Evolutionary conservation across 352 stramenopile species (phyloP).

Genomic region (Phytophthora ramorum): DNA sequence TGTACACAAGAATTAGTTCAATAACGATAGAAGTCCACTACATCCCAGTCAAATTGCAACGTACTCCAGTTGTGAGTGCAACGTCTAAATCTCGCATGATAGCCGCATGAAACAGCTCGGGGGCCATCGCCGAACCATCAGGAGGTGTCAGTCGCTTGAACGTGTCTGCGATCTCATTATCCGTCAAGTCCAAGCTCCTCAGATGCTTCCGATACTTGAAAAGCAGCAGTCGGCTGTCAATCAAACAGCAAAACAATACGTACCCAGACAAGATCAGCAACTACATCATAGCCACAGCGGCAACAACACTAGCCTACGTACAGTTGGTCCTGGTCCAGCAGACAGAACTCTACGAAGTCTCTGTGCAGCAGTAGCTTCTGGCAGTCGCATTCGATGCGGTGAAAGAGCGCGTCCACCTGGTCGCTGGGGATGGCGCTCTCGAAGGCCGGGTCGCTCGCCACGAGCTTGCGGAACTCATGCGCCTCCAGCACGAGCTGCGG

Average conservation of each 20-base stretch:
- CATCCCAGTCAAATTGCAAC: slow-evolving; percentile 6
- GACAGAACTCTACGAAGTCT: slow-evolving; percentile 86
- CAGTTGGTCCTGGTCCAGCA: slow-evolving; percentile 83
- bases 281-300: not conserved
- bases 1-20: not conserved
- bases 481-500: slow-evolving; percentile 63
- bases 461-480: slow-evolving; percentile 81
- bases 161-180: slow-evolving; percentile 82
- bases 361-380: slow-evolving; percentile 61
- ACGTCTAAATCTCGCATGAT: slow-evolving; percentile 80
- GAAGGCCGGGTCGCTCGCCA: slow-evolving; percentile 81
- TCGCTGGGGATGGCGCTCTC: slow-evolving; percentile 73
- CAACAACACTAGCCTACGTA: slow-evolving; percentile 29
- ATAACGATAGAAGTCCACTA: not conserved
- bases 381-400: slow-evolving; percentile 69
- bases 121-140: slow-evolving; percentile 49
- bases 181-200: slow-evolving; percentile 65
- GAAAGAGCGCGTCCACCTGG: slow-evolving; percentile 78
- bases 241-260: not conserved
- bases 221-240: slow-evolving; percentile 65
- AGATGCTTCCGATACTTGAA: slow-evolving; percentile 78
- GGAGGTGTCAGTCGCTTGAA: slow-evolving; percentile 63
- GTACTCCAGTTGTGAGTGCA: slow-evolving; percentile 77
- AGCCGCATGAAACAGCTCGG: slow-evolving; percentile 66
- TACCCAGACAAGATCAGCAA: not conserved